A percentile compares a stretch with the other conserved stretches of the same genome.
phyloP scores from a whole-genome alignment of 1,139 yeast species.

The Ogataea hybrid region DNA sequence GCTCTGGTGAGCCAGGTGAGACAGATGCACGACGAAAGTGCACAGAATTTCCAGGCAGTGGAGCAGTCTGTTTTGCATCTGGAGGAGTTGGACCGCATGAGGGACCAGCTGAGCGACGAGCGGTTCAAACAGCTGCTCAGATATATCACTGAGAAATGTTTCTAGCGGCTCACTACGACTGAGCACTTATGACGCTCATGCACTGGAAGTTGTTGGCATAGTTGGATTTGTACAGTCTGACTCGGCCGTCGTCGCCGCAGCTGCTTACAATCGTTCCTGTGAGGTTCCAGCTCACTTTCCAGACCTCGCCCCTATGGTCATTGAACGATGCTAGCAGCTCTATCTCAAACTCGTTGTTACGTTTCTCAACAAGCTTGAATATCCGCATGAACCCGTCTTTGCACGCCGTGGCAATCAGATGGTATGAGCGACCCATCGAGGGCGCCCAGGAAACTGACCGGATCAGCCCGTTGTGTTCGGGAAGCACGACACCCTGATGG shows the following conservation, averaged over 20 bases:
- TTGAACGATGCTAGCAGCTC: slow-evolving; percentile 52
- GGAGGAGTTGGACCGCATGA: slow-evolving; percentile 26
- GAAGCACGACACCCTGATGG: slow-evolving; percentile 44
- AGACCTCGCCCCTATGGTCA: slow-evolving; percentile 58
- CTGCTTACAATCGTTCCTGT: slow-evolving; percentile 92
- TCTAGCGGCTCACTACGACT: slow-evolving; percentile 28
- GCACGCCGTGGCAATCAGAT: slow-evolving; percentile 90
- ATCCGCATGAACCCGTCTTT: slow-evolving; percentile 91
- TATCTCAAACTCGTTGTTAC: slow-evolving; percentile 32
- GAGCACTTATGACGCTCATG: slow-evolving; percentile 83
- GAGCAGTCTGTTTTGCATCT: slow-evolving; percentile 24
- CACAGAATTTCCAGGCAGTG: slow-evolving; percentile 24
- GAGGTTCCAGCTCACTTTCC: slow-evolving; percentile 94
- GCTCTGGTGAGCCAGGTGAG: slow-evolving; percentile 29
- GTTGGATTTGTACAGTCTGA: slow-evolving; percentile 88
- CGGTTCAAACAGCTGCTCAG: slow-evolving; percentile 24
- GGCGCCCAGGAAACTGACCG: slow-evolving; percentile 97
- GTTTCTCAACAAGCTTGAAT: slow-evolving; percentile 59
- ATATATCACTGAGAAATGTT: slow-evolving; percentile 14
- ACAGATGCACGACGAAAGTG: slow-evolving; percentile 26
- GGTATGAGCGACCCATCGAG: slow-evolving; percentile 87
- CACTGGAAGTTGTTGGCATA: slow-evolving; percentile 88
- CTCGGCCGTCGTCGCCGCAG: slow-evolving; percentile 94
- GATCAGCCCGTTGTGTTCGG: slow-evolving; percentile 84
- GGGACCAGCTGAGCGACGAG: slow-evolving; percentile 24